A percentile compares a stretch with the other conserved stretches of the same genome.
These are phyloP conservation scores for Delitschia confertaspora DNA, from an alignment of 495 filamentous ascomycete species.

Conservation along the genomic window DNA sequence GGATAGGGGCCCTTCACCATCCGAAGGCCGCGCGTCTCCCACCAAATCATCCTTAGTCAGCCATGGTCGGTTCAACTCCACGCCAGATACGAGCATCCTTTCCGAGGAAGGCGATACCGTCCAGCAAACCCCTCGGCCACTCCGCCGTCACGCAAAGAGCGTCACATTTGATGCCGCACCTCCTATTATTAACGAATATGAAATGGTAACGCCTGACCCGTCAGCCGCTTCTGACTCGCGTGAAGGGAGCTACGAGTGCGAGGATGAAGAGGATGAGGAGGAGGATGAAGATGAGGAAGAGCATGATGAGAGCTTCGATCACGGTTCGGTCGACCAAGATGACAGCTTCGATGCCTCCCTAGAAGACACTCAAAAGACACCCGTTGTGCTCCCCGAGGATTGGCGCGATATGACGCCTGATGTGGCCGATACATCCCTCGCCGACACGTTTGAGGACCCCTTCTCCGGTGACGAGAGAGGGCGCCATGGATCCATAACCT, in stretches of 20 bases:
- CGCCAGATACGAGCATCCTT: constrained; percentile 42
- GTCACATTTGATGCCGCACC: constrained; percentile 93
- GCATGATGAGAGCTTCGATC: constrained; percentile 74
- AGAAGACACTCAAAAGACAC: constrained; percentile 93
- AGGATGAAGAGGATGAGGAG: constrained; percentile 60
- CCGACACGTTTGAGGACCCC: constrained; percentile 53
- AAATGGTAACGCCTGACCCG: constrained; percentile 90
- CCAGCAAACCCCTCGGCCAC: constrained; percentile 43
- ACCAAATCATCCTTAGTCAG: constrained; percentile 71
- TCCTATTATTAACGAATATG: constrained; percentile 91
- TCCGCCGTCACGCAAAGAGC: constrained; percentile 82
- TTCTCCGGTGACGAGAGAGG: constrained; percentile 57
- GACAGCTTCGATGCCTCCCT: constrained; percentile 91
- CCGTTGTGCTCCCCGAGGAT: constrained; percentile 90
- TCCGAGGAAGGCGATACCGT: constrained; percentile 43
- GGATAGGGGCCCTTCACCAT: constrained; percentile 52
- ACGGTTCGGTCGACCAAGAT: constrained; percentile 58
- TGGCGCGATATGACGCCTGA: constrained; percentile 74
- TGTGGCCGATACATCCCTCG: constrained; percentile 44
- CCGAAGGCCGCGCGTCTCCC: constrained; percentile 66
- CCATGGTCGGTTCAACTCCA: constrained; percentile 52
- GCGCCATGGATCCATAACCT: constrained; percentile 37
- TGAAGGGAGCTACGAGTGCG: constrained; percentile 83
- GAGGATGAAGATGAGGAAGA: constrained; percentile 59
- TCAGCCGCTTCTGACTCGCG: constrained; percentile 81